Percentiles rank a stretch among this genome's conserved stretches.
Conservation (phyloP, 2,329 filamentous ascomycete genomes). For the Xylariaceae sp. region DNA sequence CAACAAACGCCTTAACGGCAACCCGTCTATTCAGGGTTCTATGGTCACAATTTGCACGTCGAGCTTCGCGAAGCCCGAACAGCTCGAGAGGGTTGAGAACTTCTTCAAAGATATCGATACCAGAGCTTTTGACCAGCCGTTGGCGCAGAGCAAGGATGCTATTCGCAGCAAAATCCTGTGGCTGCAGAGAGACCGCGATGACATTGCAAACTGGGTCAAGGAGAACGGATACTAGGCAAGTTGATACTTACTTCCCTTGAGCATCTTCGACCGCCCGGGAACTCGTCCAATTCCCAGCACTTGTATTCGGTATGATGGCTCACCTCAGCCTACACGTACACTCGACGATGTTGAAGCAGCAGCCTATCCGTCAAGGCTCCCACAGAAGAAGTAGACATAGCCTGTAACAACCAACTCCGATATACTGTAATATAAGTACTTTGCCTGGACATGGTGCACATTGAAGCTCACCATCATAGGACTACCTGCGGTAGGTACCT, state of each 20-base stretch:
- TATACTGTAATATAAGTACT: neutral
- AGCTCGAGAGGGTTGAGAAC: constrained; percentile 67
- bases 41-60: constrained; percentile 79
- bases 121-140: constrained; percentile 76
- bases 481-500: neutral
- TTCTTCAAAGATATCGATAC: constrained; percentile 83
- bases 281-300: neutral
- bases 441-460: neutral
- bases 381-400: neutral
- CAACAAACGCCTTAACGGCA: constrained; percentile 76
- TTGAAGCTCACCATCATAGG: neutral
- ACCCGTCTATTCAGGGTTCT: constrained; percentile 75
- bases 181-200: constrained; percentile 68
- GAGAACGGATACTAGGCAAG: constrained; percentile 51
- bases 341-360: neutral
- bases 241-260: constrained; percentile 12
- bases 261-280: neutral
- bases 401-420: neutral
- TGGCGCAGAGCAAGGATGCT: constrained; percentile 84
- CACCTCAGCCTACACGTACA: neutral
- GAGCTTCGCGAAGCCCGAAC: constrained; percentile 71
- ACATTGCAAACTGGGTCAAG: constrained; percentile 62
- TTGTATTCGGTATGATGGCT: neutral
- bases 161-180: constrained; percentile 81
- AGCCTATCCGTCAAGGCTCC: neutral